phyloP scores from a whole-genome alignment of 441 rosid species.

The Gossypium lobatum region DNA sequence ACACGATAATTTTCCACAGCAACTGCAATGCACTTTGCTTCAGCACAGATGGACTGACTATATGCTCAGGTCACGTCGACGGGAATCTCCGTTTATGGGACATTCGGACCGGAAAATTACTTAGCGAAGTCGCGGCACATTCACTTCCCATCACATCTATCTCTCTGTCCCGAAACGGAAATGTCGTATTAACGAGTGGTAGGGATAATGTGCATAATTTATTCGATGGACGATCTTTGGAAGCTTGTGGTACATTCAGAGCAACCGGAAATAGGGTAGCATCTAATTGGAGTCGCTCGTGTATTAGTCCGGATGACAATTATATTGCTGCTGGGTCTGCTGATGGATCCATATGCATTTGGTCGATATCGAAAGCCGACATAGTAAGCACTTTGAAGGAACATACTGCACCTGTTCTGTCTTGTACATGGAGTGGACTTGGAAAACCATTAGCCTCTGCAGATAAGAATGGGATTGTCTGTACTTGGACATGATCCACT shows the following conservation, averaged over 20 bases:
- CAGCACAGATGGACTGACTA: constrained; percentile 79
- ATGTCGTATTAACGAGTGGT: constrained; percentile 71
- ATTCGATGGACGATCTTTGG: constrained; percentile 76
- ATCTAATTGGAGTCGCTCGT: constrained; percentile 94
- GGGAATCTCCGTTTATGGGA: constrained; percentile 95
- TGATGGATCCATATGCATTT: constrained; percentile 75
- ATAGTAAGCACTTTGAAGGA: constrained; percentile 78
- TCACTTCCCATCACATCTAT: constrained; percentile 77
- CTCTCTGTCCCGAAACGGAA: constrained; percentile 65
- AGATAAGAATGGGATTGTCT: constrained; percentile 75
- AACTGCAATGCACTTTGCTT: constrained; percentile 82
- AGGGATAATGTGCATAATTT: constrained; percentile 89
- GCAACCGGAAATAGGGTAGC: constrained; percentile 84
- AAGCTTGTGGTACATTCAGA: constrained; percentile 71
- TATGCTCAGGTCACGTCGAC: constrained; percentile 92
- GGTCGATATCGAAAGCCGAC: constrained; percentile 73
- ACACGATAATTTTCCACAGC: constrained; percentile 78
- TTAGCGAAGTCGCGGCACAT: constrained; percentile 86
- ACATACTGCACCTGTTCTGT: constrained; percentile 65
- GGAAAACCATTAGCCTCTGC: constrained; percentile 90
- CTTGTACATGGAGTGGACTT: constrained; percentile 91
- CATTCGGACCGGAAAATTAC: constrained; percentile 71
- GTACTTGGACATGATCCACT: constrained; percentile 61
- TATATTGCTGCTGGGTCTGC: constrained; percentile 89
- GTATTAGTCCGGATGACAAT: constrained; percentile 81